Conservation (phyloP, 139 green algal genomes). For the Closterium sp. region DNA sequence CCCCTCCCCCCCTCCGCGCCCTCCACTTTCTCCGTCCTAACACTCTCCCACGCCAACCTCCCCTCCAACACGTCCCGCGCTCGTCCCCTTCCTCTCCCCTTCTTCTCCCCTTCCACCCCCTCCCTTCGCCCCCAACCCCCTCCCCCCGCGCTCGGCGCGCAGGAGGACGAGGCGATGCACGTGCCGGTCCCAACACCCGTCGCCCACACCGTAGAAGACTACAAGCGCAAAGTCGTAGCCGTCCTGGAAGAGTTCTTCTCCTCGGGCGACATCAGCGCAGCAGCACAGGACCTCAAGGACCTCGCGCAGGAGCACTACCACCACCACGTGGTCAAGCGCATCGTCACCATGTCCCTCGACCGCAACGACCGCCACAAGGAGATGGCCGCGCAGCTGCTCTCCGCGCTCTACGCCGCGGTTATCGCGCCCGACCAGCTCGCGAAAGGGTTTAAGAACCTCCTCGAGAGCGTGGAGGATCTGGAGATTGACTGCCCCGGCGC, state of each 20-base stretch:
- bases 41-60: neutral
- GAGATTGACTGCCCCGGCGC: conserved; percentile 78
- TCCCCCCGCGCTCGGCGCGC: neutral
- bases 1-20: neutral
- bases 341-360: conserved; percentile 72
- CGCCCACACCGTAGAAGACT: conserved; percentile 47
- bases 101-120: neutral
- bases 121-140: neutral
- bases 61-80: neutral
- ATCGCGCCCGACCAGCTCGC: conserved; percentile 41
- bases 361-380: conserved; percentile 87
- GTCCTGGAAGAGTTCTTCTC: conserved; percentile 87
- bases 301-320: conserved; percentile 42
- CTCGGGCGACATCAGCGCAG: conserved; percentile 68
- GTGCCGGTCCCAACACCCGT: conserved; percentile 24
- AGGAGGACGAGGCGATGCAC: conserved; percentile 17
- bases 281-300: conserved; percentile 54
- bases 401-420: conserved; percentile 75
- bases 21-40: neutral
- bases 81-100: neutral
- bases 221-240: conserved; percentile 66
- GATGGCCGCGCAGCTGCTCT: conserved; percentile 79
- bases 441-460: conserved; percentile 52
- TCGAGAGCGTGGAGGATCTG: conserved; percentile 72
- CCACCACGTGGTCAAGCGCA: conserved; percentile 91